Base-by-base conservation (phyloP, 306 rosid species). In the Fragaria ananassa region DNA sequence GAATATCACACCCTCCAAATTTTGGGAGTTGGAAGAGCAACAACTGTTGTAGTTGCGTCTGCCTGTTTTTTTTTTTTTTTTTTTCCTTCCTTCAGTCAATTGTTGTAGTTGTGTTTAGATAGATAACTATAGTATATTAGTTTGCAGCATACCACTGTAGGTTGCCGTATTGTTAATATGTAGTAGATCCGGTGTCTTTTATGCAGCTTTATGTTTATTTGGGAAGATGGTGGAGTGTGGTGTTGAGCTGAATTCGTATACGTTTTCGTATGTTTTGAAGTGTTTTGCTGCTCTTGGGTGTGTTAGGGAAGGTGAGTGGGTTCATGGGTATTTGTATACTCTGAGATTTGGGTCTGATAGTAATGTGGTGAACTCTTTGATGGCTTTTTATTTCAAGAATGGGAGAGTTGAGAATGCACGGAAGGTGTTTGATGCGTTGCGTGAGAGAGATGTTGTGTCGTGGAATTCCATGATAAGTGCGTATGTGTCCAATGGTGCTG, bases 381-480 rank as follows among this genome's bases (percentile, higher is more conserved):
- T 88, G 31, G 83, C 91, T 0, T 78, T 89, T 74, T 90, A 90
- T 75, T 90, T 85, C 37, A 83, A 85, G 74, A 46, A 81, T 74
- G 81, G 90, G 71, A 76, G 63, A 67, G 87, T 90, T 81, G 88
- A 87, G 54, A 81, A 80, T 78, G 97, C 97, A 57, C 77, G 53
- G 45, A 86, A 85, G 81, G 68, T 88, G 91, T 91, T 91, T 70
- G 97, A 89, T 85, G 90, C 77, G 85, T 76, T 90, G 93, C 15
- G 31, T 81, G 88, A 83, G 3, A 74, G 89, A 72, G 93, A 93
- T 81, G 92, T 89, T 29, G 80, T 93, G 74, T 84, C 97, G 0
- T 90, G 96, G 96, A 93, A 88, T 82, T 91, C 96, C 4, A 85
- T 89, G 97, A 93, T 93, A 47, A 89, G 91, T 77, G 97, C 92